Evolutionary conservation across 805 yeast genomes (phyloP), one percentile per base, ranked within the genome.

Genomic region (Kazachstania kunashirensis): DNA sequence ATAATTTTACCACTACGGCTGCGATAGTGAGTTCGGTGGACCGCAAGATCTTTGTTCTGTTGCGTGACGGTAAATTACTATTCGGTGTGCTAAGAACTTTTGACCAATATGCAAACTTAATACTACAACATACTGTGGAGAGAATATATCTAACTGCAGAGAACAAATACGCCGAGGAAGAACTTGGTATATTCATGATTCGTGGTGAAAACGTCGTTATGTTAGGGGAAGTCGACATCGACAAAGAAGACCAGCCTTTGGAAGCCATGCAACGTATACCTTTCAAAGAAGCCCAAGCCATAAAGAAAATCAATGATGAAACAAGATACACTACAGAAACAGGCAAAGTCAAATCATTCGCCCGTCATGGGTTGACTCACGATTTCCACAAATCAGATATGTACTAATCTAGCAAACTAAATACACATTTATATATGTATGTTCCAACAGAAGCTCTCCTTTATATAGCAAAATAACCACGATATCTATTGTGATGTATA

Each of bases 201-300:
- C 80, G 98, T 62, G 98, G 98, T 43, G 98, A 92, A 59, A 89
- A 89, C 51, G 92, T 92, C 7, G 92, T 88, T 8, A 74, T 88
- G 77, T 59, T 92, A 56, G 98, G 97, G 15, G 96, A 89, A 57
- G 73, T 89, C 43, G 96, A 88, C 59, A 81, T 85, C 43, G 95
- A 84, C 53, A 72, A 66, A 44, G 95, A 86, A 59, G 94, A 83
- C 52, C 73, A 65, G 43, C 82, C 82, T 36, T 60, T 83, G 48
- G 67, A 67, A 28, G 59, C 63, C 11, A 67, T 77, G 58, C 65
- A 70, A 43, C 75, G 72, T 53, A 67, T 84, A 16, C 74, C 73
- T 24, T 86, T 74, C 54, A 66, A 64, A 26, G 71, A 67, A 31
- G 94, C 92, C 1, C 75, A 74, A 48, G 48, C 53, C 23, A 67